Conservation (phyloP, 2,329 filamentous ascomycete species). For the Pseudomassariella vexata region DNA sequence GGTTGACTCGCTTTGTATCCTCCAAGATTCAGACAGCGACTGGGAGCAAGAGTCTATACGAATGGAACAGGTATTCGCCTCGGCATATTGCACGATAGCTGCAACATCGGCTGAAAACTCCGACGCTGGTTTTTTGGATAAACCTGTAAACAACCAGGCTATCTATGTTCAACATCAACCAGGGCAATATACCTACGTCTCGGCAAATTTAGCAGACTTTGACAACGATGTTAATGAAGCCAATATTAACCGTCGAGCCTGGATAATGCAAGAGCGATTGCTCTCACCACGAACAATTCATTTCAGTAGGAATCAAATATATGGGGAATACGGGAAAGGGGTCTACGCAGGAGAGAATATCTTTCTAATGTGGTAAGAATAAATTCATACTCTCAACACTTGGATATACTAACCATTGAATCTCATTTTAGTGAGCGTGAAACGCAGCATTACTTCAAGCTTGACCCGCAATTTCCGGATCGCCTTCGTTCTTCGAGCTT, state of each 20-base stretch:
- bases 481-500: background rate
- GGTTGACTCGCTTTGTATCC: too few relatives aligned
- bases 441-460: background rate
- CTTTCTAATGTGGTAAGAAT: slow-evolving; percentile 3
- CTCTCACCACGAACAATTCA: slow-evolving; percentile 1
- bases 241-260: background rate
- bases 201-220: background rate
- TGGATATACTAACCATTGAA: background rate
- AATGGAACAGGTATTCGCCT: background rate
- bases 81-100: slow-evolving; percentile 1
- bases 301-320: background rate
- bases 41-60: background rate
- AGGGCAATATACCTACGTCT: background rate
- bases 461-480: background rate
- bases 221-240: background rate
- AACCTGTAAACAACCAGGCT: background rate
- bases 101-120: background rate
- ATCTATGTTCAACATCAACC: background rate
- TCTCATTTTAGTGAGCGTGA: background rate
- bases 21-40: background rate
- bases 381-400: slow-evolving; percentile 8
- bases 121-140: background rate
- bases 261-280: background rate
- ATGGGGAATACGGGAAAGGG: background rate
- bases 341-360: too few relatives aligned